Evolutionary conservation across 192 early-diverging fungal species (phyloP).

Genomic region (Backusella australiensis): DNA sequence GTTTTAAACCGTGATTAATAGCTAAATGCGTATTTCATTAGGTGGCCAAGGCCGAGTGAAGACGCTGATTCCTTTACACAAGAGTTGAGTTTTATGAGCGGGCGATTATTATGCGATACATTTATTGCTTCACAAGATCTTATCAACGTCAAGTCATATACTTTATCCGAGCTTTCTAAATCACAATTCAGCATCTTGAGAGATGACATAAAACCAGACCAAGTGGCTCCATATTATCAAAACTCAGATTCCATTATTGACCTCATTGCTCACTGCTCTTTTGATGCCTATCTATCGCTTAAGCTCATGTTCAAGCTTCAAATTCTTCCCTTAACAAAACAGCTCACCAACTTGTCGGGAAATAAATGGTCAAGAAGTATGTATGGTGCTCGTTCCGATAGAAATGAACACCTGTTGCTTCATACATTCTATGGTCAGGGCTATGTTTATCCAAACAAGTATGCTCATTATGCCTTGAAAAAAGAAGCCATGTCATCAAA

Average conservation of each 20-base stretch:
- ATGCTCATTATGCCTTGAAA: background rate
- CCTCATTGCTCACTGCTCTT: constrained; percentile 77
- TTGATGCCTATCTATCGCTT: constrained; percentile 78
- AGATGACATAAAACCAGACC: constrained; percentile 81
- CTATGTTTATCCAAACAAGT: constrained; percentile 90
- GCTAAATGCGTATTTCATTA: constrained; percentile 4
- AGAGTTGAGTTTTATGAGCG: constrained; percentile 76
- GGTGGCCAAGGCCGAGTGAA: constrained; percentile 80
- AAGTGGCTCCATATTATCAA: constrained; percentile 68
- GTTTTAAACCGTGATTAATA: background rate
- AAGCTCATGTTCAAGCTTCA: constrained; percentile 87
- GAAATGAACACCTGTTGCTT: constrained; percentile 93
- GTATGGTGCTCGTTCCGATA: constrained; percentile 86
- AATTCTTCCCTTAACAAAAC: constrained; percentile 85
- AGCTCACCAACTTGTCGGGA: constrained; percentile 89
- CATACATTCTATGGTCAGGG: constrained; percentile 93
- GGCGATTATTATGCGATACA: constrained; percentile 92
- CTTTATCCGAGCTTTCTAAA: constrained; percentile 72
- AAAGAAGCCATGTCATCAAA: background rate
- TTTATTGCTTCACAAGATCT: constrained; percentile 87
- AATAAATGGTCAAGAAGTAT: constrained; percentile 85
- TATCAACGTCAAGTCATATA: constrained; percentile 80
- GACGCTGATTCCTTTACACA: constrained; percentile 46
- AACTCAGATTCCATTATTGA: constrained; percentile 53
- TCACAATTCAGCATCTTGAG: constrained; percentile 76